Evolutionary conservation across 768 basidiomycete genomes (phyloP).

Genomic region (Hericium rajendrae): DNA sequence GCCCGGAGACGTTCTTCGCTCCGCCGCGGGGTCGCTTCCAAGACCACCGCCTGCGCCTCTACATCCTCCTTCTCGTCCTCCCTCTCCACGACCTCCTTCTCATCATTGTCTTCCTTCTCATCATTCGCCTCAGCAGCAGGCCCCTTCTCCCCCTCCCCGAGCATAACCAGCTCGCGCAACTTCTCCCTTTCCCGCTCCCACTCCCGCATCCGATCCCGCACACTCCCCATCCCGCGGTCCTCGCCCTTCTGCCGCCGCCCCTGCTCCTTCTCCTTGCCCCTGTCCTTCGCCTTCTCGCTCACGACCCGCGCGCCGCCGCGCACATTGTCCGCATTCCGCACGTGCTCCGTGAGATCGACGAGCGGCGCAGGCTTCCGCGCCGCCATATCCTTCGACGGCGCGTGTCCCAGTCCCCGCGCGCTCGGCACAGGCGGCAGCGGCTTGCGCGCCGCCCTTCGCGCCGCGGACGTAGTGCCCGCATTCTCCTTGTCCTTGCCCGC

Average conservation of each 20-base stretch:
- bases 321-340: conserved; percentile 18
- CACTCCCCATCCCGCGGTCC: conserved; percentile 16
- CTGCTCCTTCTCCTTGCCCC: background rate
- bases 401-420: background rate
- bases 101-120: conserved; percentile 4
- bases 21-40: background rate
- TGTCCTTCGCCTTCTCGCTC: conserved; percentile 9
- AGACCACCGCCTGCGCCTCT: background rate
- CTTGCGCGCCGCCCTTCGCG: conserved; percentile 11
- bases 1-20: conserved; percentile 6
- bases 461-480: background rate
- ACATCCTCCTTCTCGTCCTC: background rate
- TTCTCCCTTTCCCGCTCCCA: conserved; percentile 69
- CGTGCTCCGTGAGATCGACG: conserved; percentile 3
- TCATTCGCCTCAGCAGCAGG: conserved; percentile 27
- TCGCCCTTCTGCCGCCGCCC: conserved; percentile 2
- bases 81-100: conserved; percentile 4
- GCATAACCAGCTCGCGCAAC: conserved; percentile 55
- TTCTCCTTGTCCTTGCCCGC: conserved; percentile 30
- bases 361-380: background rate
- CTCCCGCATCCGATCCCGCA: conserved; percentile 56
- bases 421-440: conserved; percentile 17
- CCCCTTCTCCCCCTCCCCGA: conserved; percentile 49
- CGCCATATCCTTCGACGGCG: conserved; percentile 11
- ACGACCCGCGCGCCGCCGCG: background rate